phyloP scores from a whole-genome alignment of 441 rosid species.

The Adansonia grandidieri region DNA sequence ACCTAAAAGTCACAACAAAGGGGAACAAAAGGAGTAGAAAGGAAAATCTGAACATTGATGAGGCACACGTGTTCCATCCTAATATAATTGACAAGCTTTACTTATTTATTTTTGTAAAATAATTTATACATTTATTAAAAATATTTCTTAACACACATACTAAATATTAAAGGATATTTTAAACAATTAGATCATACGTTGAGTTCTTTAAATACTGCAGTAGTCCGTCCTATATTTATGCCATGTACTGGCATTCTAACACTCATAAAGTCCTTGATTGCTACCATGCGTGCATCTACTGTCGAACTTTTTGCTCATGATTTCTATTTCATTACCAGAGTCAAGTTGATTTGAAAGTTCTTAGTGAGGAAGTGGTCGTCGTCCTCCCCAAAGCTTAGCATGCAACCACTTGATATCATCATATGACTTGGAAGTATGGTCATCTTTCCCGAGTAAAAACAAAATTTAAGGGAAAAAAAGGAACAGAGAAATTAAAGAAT shows the following conservation, averaged over 20 bases:
- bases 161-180: no score
- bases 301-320: no score
- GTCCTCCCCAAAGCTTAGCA: neutral
- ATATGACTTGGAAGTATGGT: neutral
- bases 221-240: no score
- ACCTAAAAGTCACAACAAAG: neutral
- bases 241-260: no score
- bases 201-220: no score
- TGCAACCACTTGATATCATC: neutral
- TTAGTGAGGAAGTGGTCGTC: neutral
- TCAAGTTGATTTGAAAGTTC: neutral
- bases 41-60: slow-evolving; percentile 3
- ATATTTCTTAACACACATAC: no score
- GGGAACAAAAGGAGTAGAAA: neutral
- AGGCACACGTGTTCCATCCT: slow-evolving; percentile 20
- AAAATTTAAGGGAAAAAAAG: neutral
- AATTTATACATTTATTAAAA: no score
- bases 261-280: no score
- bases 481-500: neutral
- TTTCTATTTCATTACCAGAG: no score
- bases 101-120: neutral
- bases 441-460: neutral
- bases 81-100: neutral
- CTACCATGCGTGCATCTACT: no score
- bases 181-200: no score